These are phyloP conservation scores for Calonectria hawksworthii DNA, from an alignment of 2,329 filamentous ascomycete species.

Conservation along the genomic window DNA sequence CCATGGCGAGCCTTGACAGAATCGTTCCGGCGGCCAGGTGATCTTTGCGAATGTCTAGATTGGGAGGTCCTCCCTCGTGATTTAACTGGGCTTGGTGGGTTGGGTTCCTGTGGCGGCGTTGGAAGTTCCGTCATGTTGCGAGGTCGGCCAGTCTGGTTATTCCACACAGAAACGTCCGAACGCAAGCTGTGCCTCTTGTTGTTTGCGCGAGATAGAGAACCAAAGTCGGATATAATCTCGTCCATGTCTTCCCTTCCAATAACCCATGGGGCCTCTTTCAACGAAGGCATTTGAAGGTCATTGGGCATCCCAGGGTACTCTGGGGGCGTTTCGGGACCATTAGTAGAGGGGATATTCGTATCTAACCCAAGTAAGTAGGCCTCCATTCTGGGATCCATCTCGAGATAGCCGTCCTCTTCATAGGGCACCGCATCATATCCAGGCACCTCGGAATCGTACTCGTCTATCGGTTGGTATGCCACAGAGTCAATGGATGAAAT, in stretches of 20 bases:
- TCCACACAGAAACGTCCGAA: slow-evolving; percentile 40
- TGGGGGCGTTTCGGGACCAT: neutral
- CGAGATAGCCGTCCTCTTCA: neutral
- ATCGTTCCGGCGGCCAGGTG: slow-evolving; percentile 4
- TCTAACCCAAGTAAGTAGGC: neutral
- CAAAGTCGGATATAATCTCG: slow-evolving; percentile 17
- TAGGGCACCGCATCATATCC: neutral
- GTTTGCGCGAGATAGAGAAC: neutral
- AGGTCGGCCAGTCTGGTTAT: slow-evolving; percentile 33
- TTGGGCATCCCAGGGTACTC: neutral
- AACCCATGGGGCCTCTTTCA: neutral
- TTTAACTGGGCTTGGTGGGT: neutral
- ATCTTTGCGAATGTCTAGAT: slow-evolving; percentile 1
- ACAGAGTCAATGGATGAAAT: neutral
- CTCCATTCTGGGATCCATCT: neutral
- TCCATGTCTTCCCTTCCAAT: slow-evolving; percentile 6
- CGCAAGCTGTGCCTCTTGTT: slow-evolving; percentile 36
- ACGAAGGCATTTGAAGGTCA: neutral
- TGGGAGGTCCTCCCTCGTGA: neutral
- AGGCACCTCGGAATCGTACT: neutral
- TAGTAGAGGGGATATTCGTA: neutral
- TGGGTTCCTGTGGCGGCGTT: slow-evolving; percentile 16
- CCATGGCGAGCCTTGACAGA: neutral
- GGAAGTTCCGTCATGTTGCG: slow-evolving; percentile 23
- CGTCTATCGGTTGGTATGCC: neutral